These are phyloP conservation scores for Ceratocystis diversiconidia DNA, from an alignment of 2,329 filamentous ascomycete species.

Conservation along the genomic window DNA sequence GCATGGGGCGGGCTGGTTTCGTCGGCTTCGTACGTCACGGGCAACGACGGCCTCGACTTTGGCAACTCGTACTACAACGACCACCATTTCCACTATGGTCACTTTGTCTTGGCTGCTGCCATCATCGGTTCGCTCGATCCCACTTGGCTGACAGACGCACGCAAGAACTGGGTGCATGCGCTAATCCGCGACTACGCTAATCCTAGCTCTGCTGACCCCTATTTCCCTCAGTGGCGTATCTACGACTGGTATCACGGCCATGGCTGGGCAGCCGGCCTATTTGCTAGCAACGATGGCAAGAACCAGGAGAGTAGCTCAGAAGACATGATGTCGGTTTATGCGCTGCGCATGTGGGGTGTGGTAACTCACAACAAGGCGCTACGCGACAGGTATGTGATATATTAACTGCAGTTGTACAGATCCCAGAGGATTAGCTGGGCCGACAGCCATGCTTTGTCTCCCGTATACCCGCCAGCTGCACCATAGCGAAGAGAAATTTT, in stretches of 20 bases:
- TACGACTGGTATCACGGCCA: conserved; percentile 96
- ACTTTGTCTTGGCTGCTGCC: conserved; percentile 77
- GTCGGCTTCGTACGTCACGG: conserved; percentile 54
- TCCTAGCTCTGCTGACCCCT: conserved; percentile 51
- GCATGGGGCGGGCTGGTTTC: conserved; percentile 74
- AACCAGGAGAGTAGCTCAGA: conserved; percentile 81
- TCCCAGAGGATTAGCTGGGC: neutral
- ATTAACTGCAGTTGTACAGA: neutral
- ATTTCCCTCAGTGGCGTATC: conserved; percentile 66
- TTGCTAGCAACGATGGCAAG: conserved; percentile 58
- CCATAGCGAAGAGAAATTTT: neutral
- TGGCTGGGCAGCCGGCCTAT: conserved; percentile 77
- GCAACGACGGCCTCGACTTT: conserved; percentile 62
- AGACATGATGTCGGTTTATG: conserved; percentile 76
- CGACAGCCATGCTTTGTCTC: neutral
- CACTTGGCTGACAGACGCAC: conserved; percentile 50
- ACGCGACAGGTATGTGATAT: conserved; percentile 47
- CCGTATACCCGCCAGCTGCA: neutral
- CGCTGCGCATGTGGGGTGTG: conserved; percentile 85
- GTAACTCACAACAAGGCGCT: conserved; percentile 62
- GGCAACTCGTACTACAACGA: conserved; percentile 79
- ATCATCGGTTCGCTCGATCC: conserved; percentile 69
- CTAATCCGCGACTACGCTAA: conserved; percentile 76
- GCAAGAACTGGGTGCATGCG: conserved; percentile 68
- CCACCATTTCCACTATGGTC: conserved; percentile 67